Evolutionary conservation across 2,329 filamentous ascomycete species (phyloP), one percentile per base, ranked within the genome.

Genomic region (Alternaria metachromatica): DNA sequence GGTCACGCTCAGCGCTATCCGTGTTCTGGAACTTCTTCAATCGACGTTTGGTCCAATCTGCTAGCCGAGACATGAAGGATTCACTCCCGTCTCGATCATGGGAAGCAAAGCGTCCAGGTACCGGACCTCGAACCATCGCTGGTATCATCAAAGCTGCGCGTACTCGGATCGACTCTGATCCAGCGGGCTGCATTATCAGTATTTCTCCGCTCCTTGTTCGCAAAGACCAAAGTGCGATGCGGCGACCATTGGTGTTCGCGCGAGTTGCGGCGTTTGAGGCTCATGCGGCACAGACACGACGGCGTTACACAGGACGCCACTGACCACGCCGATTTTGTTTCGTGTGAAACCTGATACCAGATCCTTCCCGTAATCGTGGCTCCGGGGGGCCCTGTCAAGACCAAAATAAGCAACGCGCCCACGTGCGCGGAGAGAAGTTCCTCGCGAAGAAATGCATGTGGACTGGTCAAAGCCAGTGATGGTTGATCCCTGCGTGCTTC

Each of bases 61-160:
- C 33, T 9, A 9, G 33, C 33, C 15, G 7, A 37, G 15, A 37
- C 33, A 37, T 37, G 13, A n/a, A 37, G 33, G 33, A 37, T 37
- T n/a, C 33, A 15, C 13, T 37, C 33, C 33, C 33, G 15, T 37
- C 33, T n/a, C 13, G 7, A 5, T 37, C 33, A 37, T 37, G 3
- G 9, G 15, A 37, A 37, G 33, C 33, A 37, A 0, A 37, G 33
- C 33, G 4, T n/a, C 13, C 7, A 37, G 15, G 0, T 37, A 37
- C 15, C 13, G 33, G 33, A n/a, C 33, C 7, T 37, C 9, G 13
- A 13, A 37, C 13, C 33, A n/a, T 37, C 33, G 33, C 1, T 37
- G 0, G 7, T n/a, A n/a, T 2, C 8, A 0, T n/a, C 0, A 15
- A n/a, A 37, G 1, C 1, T 37, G 33, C 33, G 0, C 1, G 0